Conservation (phyloP, 1,284 basidiomycete genomes). For the Leccinum ponderosum region DNA sequence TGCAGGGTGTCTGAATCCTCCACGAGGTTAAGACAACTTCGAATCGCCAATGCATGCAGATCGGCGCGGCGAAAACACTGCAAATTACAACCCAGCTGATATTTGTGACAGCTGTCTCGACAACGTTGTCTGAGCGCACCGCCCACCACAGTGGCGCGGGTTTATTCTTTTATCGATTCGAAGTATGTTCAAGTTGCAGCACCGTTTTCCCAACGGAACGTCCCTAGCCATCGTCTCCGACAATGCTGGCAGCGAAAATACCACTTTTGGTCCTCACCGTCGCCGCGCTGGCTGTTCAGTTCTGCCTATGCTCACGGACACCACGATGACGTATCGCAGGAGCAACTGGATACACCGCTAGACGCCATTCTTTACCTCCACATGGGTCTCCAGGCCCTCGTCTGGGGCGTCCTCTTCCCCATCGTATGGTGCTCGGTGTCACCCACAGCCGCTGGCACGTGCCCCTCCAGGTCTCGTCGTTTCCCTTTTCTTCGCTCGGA, state of each 20-base stretch:
- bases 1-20: no score
- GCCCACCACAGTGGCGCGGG: no score
- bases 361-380: slow-evolving; percentile 81
- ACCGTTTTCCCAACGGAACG: no score
- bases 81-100: no score
- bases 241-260: not conserved
- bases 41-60: no score
- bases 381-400: slow-evolving; percentile 64
- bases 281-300: not conserved
- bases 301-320: slow-evolving; percentile 57
- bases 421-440: slow-evolving; percentile 48
- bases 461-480: slow-evolving; percentile 66
- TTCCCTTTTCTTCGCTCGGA: not conserved
- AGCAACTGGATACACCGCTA: slow-evolving; percentile 63
- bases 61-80: no score
- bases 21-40: no score
- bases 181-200: no score
- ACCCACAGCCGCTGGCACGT: slow-evolving; percentile 84
- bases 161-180: no score
- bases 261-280: not conserved
- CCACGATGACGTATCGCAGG: slow-evolving; percentile 59
- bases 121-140: no score
- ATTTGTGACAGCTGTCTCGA: no score
- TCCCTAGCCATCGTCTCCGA: not conserved
- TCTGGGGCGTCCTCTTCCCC: slow-evolving; percentile 83